Evolutionary conservation across 2,329 filamentous ascomycete species (phyloP).

Genomic region (Trichoderma sp.): DNA sequence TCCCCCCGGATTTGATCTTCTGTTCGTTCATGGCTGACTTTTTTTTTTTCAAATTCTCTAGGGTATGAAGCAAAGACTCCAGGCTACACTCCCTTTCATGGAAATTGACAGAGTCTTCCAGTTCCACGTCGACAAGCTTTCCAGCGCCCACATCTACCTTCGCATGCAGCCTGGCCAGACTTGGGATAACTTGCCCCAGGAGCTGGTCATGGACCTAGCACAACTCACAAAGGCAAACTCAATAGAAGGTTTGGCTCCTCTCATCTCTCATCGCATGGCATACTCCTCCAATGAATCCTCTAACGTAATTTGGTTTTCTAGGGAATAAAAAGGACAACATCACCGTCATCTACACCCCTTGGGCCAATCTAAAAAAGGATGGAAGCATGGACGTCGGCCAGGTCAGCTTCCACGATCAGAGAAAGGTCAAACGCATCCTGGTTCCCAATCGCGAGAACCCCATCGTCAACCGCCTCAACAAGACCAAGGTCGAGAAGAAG

Average conservation of each 20-base stretch:
- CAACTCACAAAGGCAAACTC: conserved; percentile 98
- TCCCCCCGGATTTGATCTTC: not conserved
- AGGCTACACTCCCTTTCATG: not conserved
- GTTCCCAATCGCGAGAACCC: conserved; percentile 81
- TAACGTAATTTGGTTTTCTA: conserved; percentile 41
- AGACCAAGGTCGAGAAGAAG: conserved; percentile 87
- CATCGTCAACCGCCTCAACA: conserved; percentile 97
- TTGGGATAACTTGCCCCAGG: conserved; percentile 80
- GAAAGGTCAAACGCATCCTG: conserved; percentile 81
- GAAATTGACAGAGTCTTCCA: conserved; percentile 39
- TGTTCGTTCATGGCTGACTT: not conserved
- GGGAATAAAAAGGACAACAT: conserved; percentile 99
- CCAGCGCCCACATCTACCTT: conserved; percentile 94
- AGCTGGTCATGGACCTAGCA: conserved; percentile 83
- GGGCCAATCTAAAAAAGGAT: conserved; percentile 94
- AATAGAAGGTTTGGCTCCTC: conserved; percentile 69
- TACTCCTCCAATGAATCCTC: not conserved
- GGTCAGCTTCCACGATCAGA: conserved; percentile 89
- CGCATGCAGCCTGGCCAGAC: conserved; percentile 75
- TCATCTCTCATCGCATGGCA: not conserved
- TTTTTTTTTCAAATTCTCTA: conserved; percentile 32
- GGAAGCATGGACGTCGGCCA: conserved; percentile 95
- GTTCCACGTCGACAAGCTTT: conserved; percentile 98
- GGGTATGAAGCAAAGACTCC: conserved; percentile 33
- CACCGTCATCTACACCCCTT: conserved; percentile 95